phyloP scores from a whole-genome alignment of 1,284 basidiomycete genomes.

The Takashimella tepidaria region DNA sequence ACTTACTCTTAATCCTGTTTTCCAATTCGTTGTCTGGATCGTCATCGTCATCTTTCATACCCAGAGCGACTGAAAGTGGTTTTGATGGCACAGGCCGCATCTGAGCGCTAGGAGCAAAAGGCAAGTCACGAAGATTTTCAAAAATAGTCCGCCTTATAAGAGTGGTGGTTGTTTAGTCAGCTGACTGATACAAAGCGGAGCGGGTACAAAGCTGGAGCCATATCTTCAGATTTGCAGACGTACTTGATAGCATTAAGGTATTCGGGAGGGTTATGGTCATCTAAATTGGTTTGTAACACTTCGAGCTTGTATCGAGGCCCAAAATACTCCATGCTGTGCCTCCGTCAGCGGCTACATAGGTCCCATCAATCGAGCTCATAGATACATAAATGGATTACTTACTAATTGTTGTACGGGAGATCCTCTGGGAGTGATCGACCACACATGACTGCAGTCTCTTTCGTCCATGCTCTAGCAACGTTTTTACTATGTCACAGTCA shows the following conservation, averaged over 20 bases:
- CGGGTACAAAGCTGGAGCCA: background rate
- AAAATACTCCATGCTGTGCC: slow-evolving; percentile 78
- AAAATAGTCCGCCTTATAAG: slow-evolving; percentile 60
- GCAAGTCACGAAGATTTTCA: slow-evolving; percentile 70
- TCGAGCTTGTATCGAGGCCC: slow-evolving; percentile 92
- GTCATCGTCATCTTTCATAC: slow-evolving; percentile 36
- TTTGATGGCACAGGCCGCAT: slow-evolving; percentile 73
- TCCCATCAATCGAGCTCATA: too few species aligned
- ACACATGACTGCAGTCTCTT: slow-evolving; percentile 90
- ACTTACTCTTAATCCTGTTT: slow-evolving; percentile 41
- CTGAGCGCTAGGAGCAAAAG: slow-evolving; percentile 78
- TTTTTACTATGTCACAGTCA: slow-evolving; percentile 62
- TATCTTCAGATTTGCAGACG: slow-evolving; percentile 26
- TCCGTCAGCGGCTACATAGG: slow-evolving; percentile 1
- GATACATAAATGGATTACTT: too few species aligned
- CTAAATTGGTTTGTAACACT: slow-evolving; percentile 87
- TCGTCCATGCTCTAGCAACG: slow-evolving; percentile 91
- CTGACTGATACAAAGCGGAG: background rate
- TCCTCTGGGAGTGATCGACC: slow-evolving; percentile 79
- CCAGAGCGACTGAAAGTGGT: slow-evolving; percentile 35
- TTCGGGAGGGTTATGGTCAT: slow-evolving; percentile 81
- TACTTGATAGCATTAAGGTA: slow-evolving; percentile 77
- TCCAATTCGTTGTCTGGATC: slow-evolving; percentile 48
- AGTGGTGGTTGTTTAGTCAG: background rate
- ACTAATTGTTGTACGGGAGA: slow-evolving; percentile 89